A percentile compares a stretch with the other conserved stretches of the same genome.
Evolutionary conservation across 257 asterid genomes (phyloP).

Genomic region (Nemophila menziesii): DNA sequence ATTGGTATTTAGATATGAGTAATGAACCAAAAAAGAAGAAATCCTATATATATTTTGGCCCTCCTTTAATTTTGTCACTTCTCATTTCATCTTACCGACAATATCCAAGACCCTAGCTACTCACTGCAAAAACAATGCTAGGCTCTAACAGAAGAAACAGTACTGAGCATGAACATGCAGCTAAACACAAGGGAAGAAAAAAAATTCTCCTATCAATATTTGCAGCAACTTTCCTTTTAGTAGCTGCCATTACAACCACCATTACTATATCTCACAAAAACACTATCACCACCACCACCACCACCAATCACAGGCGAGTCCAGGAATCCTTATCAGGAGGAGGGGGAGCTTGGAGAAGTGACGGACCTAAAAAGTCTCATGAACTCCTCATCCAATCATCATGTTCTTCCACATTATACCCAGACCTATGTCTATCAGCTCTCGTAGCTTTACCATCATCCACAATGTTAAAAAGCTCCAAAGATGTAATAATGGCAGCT

Average conservation of each 20-base stretch:
- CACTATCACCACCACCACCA: background rate
- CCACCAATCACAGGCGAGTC: no score
- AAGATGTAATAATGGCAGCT: slow-evolving; percentile 1
- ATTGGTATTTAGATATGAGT: no score
- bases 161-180: background rate
- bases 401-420: slow-evolving; percentile 7
- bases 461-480: background rate
- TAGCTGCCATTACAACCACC: background rate
- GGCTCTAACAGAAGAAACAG: background rate
- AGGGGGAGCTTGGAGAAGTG: background rate
- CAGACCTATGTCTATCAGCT: slow-evolving; percentile 7
- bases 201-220: slow-evolving; percentile 12
- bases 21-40: no score
- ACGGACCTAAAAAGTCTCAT: background rate
- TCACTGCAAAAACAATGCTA: background rate
- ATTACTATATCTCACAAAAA: background rate
- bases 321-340: no score
- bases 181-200: background rate
- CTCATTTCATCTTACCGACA: background rate
- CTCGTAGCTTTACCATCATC: background rate
- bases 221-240: slow-evolving; percentile 10
- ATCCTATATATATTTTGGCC: background rate
- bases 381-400: slow-evolving; percentile 2
- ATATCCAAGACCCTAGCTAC: background rate
- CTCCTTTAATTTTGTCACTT: background rate